Conservation (phyloP, 768 basidiomycete genomes). For the Calocybe cyanea region DNA sequence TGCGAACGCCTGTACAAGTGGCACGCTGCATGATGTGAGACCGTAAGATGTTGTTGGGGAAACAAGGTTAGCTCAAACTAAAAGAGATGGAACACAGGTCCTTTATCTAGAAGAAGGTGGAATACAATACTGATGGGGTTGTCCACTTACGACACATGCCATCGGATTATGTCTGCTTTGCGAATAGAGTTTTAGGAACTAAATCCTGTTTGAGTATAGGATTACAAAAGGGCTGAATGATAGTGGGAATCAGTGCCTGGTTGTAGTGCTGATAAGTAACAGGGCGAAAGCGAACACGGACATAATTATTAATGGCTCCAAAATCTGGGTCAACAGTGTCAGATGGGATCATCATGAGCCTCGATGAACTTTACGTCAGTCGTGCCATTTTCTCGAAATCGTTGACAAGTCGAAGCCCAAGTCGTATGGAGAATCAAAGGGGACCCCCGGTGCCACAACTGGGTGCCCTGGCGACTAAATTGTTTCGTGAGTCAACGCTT, state of each 20-base stretch:
- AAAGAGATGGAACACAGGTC: conserved; percentile 20
- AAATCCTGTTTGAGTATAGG: conserved; percentile 22
- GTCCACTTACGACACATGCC: conserved; percentile 34
- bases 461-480: neutral
- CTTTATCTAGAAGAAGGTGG: conserved; percentile 33
- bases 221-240: conserved; percentile 27
- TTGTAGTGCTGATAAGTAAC: conserved; percentile 14
- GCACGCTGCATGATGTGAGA: conserved; percentile 41
- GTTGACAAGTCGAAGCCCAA: neutral
- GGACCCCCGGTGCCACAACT: neutral
- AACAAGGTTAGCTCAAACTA: conserved; percentile 1
- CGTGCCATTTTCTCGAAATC: neutral
- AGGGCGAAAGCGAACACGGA: conserved; percentile 9
- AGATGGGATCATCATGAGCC: conserved; percentile 5
- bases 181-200: conserved; percentile 50
- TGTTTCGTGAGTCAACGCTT: conserved; percentile 1
- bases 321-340: neutral
- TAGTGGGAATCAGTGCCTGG: conserved; percentile 33
- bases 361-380: conserved; percentile 1
- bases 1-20: conserved; percentile 47
- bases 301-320: neutral
- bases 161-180: conserved; percentile 28
- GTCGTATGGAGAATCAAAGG: conserved; percentile 2
- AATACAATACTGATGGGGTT: conserved; percentile 39
- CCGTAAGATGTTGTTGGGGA: conserved; percentile 1